A percentile compares a stretch with the other conserved stretches of the same genome.
phyloP scores from a whole-genome alignment of 768 basidiomycete species.

The Kwoniella heveanensis region DNA sequence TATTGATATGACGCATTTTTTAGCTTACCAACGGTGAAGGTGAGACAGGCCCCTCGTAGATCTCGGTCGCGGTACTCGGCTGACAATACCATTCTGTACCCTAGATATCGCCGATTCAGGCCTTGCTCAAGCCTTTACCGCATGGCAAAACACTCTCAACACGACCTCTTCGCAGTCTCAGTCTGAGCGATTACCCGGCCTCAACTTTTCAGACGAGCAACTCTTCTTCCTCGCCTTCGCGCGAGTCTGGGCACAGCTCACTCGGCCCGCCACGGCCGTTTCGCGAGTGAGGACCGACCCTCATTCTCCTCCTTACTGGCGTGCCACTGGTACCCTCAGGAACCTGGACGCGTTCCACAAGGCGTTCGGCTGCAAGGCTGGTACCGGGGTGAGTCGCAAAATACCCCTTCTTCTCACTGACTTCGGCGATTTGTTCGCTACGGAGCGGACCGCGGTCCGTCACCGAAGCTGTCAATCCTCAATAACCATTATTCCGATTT shows the following conservation, averaged over 20 bases:
- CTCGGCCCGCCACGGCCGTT: slow-evolving; percentile 76
- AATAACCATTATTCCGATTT: too few species aligned
- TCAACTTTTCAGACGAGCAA: slow-evolving; percentile 67
- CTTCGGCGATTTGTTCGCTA: neutral
- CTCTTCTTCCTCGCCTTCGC: slow-evolving; percentile 91
- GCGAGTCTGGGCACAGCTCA: slow-evolving; percentile 80
- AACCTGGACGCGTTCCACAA: slow-evolving; percentile 86
- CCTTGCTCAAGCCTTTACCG: slow-evolving; percentile 67
- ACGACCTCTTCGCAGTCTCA: neutral
- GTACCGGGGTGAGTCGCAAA: slow-evolving; percentile 73
- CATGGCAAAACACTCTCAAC: slow-evolving; percentile 74
- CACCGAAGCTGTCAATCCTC: too few species aligned
- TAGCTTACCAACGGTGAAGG: slow-evolving; percentile 54
- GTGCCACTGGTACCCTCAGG: slow-evolving; percentile 80
- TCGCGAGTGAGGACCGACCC: slow-evolving; percentile 78
- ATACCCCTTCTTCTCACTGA: neutral
- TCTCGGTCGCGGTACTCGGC: neutral
- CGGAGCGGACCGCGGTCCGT: too few species aligned
- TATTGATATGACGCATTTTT: slow-evolving; percentile 3
- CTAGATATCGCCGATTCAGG: slow-evolving; percentile 56
- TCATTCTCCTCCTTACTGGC: slow-evolving; percentile 77
- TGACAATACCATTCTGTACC: neutral
- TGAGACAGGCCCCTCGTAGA: slow-evolving; percentile 8
- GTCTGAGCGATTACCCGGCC: slow-evolving; percentile 72
- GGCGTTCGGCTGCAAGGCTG: slow-evolving; percentile 78